Base-by-base conservation (phyloP, 2,329 filamentous ascomycete species). In the Penicillium sp. region DNA sequence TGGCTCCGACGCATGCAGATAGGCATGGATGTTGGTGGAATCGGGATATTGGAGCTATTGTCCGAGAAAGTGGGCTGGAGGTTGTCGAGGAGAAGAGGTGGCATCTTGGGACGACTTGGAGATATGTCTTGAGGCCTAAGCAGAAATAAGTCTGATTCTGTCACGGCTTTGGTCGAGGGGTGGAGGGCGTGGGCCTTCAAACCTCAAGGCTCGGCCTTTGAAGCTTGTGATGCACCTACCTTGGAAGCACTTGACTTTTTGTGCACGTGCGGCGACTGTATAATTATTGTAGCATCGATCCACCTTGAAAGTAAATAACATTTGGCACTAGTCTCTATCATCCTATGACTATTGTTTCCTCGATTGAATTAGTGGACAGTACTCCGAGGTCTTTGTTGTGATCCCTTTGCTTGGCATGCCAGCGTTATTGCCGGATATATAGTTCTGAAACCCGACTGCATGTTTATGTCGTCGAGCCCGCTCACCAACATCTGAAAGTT, bases 1-100 rank as follows among this genome's bases (percentile, higher is more conserved):
- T 75, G 50, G 78, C 78, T 2, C 67, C 75, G 4, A 67, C 71
- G 36, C 78, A 80, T 65, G 78, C 78, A 31, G 68, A 78, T 56
- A 67, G 71, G n/a, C 76, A 79, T 66, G 78, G 78, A 15, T 80
- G 78, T 62, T 80, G 78, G 77, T 79, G 74, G 71, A 80, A 80
- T 63, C 70, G 76, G 36, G 77, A 80, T 69, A 78, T 80, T 43
- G 76, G 74, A 31, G 65, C 70, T 49, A 74, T 80, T 57, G 70
- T 80, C n/a, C 59, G 65, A 48, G 66, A 76, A 51, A 79, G 76
- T 59, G 77, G 76, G 26, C 59, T 80, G 57, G 73, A 76, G 59
- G 64, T 80, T 47, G 74, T 78, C 41, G 74, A 76, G 60, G 69
- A 73, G 56, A 71, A 73, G 56, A 63, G 77, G 39, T 76, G 69